Base-by-base conservation (phyloP, 1,284 basidiomycete genomes). In the Ceratobasidium sp. region DNA sequence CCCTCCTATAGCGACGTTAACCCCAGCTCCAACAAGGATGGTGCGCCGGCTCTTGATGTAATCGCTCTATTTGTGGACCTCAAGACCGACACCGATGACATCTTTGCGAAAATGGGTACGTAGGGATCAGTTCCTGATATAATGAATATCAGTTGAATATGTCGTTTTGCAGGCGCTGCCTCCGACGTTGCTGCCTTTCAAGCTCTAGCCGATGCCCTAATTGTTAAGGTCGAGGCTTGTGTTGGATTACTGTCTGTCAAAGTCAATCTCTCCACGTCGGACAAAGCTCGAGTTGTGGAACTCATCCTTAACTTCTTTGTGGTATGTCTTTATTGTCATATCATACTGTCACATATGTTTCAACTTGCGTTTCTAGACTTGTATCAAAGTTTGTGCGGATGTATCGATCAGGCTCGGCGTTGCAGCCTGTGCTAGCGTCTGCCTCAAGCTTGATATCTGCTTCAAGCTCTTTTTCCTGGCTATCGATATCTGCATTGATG, bases 401-500 rank as follows among this genome's bases (percentile, higher is more conserved):
- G n/a, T n/a, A n/a, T n/a, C n/a, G n/a, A n/a, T n/a, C n/a, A n/a
- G n/a, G n/a, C n/a, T n/a, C 6, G 56, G 55, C 49, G 49, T 69
- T 20, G 1, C 67, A n/a, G 53, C 67, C 23, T 56, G 49, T 20
- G 53, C 51, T 20, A 6, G 51, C 2, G 20, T 69, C 9, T 40
- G 33, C 20, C 51, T 39, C 39, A 55, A 23, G 28, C 67, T 69
- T 20, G 72, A 75, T 23, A 44, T 75, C 20, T 51, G 46, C 46
- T 12, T 75, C 40, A 58, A 64, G 26, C 46, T 53, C 49, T 33
- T 75, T 10, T 28, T 64, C 42, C 46, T 75, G 56, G 61, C 56
- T 1, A 58, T 75, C 46, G 55, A 75, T 46, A 46, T 64, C 28
- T 75, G 72, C 72, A 3, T 64, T 13, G 46, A 18, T 26, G 72